Evolutionary conservation across 306 rosid genomes (phyloP), one percentile per base, ranked within the genome.

Genomic region (Potentilla sterilis): DNA sequence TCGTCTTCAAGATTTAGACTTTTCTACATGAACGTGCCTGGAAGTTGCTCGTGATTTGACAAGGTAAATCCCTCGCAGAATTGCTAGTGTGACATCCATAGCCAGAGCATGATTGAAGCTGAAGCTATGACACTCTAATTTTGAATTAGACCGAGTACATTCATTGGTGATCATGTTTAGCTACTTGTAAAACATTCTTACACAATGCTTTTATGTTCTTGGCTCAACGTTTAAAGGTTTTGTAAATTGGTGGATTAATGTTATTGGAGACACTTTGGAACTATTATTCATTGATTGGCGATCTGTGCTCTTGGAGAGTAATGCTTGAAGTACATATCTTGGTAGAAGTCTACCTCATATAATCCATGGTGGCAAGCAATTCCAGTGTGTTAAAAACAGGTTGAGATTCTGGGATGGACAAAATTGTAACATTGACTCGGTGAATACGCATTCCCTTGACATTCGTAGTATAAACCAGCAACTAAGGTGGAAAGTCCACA

Each of bases 181-280:
- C 22, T 72, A 40, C 47, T 78, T 83, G 55, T 83, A 41, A 67
- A 68, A 19, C 40, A 54, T 43, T 67, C 44, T 13, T 44, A 32
- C 44, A 32, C 32, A 15, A 11, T 7, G 78, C 34, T 55, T 43
- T 62, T 46, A 47, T 59, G 44, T 66, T 43, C 62, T 18, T 40
- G 70, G 78, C 75, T 69, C 67, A 8, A 47, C 37, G 67, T 47
- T 73, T 64, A 41, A 47, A 70, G 72, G 64, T 49, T 78, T 11
- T 77, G 70, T 74, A 55, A 62, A 78, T 67, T 34, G 63, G 41
- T 41, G 73, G 81, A 35, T 68, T 74, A 37, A 4, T 82, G 68
- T 75, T 69, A 44, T 52, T 37, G 68, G 40, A 66, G 69, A 72
- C 74, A 7, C 57, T 48, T 3, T 15, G 47, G 15, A 66, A 66